Evolutionary conservation across 371 early-diverging fungal species (phyloP).

Genomic region (Rozella allomycis): DNA sequence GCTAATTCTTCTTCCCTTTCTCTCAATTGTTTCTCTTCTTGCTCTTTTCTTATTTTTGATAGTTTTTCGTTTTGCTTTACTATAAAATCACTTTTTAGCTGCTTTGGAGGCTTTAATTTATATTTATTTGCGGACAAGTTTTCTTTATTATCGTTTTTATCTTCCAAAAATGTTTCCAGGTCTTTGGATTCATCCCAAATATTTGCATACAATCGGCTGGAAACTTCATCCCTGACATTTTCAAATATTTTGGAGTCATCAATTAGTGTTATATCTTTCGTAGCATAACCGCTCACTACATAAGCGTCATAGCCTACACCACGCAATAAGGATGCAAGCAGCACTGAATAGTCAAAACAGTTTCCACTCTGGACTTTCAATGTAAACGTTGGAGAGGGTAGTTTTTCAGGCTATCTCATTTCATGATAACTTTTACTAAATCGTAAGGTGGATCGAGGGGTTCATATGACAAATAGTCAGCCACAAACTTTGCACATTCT

Average conservation of each 20-base stretch:
- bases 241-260: slow-evolving; percentile 14
- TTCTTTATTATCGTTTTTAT: slow-evolving; percentile 1
- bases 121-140: slow-evolving; percentile 6
- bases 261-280: slow-evolving; percentile 16
- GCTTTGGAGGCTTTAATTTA: slow-evolving; percentile 15
- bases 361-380: slow-evolving; percentile 18
- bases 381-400: slow-evolving; percentile 22
- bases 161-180: too few relatives aligned
- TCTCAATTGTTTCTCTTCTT: slow-evolving; percentile 4
- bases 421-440: slow-evolving; percentile 9
- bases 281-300: slow-evolving; percentile 26
- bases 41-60: slow-evolving; percentile 3
- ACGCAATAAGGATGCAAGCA: slow-evolving; percentile 18
- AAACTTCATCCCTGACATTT: neutral
- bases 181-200: slow-evolving; percentile 1
- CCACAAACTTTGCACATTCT: slow-evolving; percentile 18
- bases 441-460: slow-evolving; percentile 27
- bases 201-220: neutral
- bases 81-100: slow-evolving; percentile 15
- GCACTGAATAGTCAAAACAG: slow-evolving; percentile 18
- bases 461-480: slow-evolving; percentile 19
- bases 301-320: slow-evolving; percentile 34
- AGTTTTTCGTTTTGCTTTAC: slow-evolving; percentile 15
- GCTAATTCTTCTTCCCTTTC: slow-evolving; percentile 5
- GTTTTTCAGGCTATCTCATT: slow-evolving; percentile 9